Conservation (phyloP, 371 early-diverging fungal species). For the Thermomucor indicae-seudaticae region DNA sequence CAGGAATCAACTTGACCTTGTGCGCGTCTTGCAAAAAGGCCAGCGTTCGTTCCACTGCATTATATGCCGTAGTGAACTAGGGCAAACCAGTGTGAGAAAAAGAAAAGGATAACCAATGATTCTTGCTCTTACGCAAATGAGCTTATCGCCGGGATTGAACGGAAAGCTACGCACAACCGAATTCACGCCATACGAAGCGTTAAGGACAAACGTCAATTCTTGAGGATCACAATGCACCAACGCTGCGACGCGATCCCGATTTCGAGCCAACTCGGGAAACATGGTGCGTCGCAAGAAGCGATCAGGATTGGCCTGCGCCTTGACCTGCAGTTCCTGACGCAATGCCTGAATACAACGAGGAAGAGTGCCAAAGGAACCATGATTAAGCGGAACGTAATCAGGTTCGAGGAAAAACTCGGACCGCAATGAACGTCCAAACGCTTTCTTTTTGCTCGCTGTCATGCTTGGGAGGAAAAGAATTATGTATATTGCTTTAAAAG, state of each 20-base stretch:
- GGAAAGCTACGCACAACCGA: constrained; percentile 35
- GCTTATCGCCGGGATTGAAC: constrained; percentile 32
- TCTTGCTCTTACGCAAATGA: constrained; percentile 27
- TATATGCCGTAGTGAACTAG: constrained; percentile 45
- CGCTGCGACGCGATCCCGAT: constrained; percentile 9
- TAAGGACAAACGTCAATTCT: constrained; percentile 39
- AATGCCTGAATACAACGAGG: constrained; percentile 5
- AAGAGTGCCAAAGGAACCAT: constrained; percentile 33
- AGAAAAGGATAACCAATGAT: no score
- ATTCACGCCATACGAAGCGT: constrained; percentile 42
- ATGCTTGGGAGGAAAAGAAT: neutral
- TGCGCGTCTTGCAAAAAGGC: constrained; percentile 29
- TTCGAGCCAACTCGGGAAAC: constrained; percentile 8
- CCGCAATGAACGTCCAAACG: constrained; percentile 35
- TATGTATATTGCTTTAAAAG: no score
- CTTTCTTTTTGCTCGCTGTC: neutral
- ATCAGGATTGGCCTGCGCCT: constrained; percentile 10
- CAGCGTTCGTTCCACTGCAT: constrained; percentile 35
- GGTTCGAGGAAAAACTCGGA: constrained; percentile 37
- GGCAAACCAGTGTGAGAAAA: neutral
- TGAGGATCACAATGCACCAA: constrained; percentile 35
- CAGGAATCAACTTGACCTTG: constrained; percentile 24
- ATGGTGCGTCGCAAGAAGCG: constrained; percentile 11
- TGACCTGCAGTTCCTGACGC: constrained; percentile 9
- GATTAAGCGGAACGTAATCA: constrained; percentile 38